Evolutionary conservation across 2,329 filamentous ascomycete genomes (phyloP).

Genomic region (Sporothrix phasma): DNA sequence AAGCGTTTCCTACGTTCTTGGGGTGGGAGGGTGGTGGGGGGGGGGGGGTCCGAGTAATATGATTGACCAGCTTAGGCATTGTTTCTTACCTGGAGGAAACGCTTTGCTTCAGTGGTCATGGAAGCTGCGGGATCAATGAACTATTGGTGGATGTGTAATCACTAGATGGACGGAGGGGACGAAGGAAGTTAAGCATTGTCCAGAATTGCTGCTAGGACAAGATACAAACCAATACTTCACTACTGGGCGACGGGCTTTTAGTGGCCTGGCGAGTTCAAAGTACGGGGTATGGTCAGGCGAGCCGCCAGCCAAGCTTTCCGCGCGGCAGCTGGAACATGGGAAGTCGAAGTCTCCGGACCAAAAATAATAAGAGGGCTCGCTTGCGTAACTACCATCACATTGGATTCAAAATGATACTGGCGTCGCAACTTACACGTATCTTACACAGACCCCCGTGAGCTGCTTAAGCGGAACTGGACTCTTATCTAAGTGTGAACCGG

Average conservation of each 20-base stretch:
- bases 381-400: no score
- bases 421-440: no score
- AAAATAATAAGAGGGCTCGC: neutral
- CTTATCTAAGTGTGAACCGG: no score
- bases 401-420: no score
- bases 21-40: no score
- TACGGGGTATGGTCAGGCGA: neutral
- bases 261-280: neutral
- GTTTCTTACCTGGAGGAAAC: no score
- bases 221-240: neutral
- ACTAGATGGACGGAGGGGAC: neutral
- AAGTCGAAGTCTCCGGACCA: neutral
- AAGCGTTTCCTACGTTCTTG: no score
- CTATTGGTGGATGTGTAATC: slow-evolving; percentile 15
- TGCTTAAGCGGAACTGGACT: no score
- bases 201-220: slow-evolving; percentile 3
- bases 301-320: neutral
- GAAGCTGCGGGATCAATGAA: slow-evolving; percentile 12
- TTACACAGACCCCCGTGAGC: no score
- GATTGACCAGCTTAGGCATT: neutral
- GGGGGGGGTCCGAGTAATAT: neutral
- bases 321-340: neutral
- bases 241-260: neutral
- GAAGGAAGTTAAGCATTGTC: neutral
- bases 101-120: slow-evolving; percentile 5